These are phyloP conservation scores for Cadophora sp. DNA, from an alignment of 2,329 filamentous ascomycete species.

Conservation along the genomic window DNA sequence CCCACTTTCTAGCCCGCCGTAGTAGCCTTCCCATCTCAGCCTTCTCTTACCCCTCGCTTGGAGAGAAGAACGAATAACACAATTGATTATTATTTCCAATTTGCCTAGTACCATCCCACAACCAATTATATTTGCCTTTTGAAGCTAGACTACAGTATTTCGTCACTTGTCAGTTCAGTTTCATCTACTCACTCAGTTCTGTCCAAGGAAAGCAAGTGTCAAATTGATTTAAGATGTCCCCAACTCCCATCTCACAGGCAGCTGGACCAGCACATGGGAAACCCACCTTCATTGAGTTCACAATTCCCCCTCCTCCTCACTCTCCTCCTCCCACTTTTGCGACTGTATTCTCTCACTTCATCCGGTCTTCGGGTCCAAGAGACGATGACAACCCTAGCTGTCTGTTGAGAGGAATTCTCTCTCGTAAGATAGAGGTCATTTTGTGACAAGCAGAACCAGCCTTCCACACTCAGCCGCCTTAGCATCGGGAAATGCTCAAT, in stretches of 20 bases:
- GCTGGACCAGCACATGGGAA: background rate
- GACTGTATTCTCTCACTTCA: background rate
- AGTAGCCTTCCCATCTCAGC: background rate
- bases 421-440: background rate
- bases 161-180: no score
- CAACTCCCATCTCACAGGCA: background rate
- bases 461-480: constrained; percentile 7
- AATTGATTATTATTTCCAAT: no score
- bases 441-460: background rate
- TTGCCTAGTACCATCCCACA: no score
- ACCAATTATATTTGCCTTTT: no score
- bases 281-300: constrained; percentile 6
- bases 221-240: background rate
- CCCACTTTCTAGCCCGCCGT: background rate
- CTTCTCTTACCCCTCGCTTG: constrained; percentile 5
- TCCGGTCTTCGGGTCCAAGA: background rate
- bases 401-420: background rate
- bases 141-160: no score
- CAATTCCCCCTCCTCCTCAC: background rate
- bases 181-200: no score
- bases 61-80: background rate
- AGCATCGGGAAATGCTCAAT: background rate
- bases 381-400: background rate
- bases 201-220: no score
- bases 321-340: background rate